Base-by-base conservation (phyloP, 2,329 filamentous ascomycete species). In the Trichoderma koningii region DNA sequence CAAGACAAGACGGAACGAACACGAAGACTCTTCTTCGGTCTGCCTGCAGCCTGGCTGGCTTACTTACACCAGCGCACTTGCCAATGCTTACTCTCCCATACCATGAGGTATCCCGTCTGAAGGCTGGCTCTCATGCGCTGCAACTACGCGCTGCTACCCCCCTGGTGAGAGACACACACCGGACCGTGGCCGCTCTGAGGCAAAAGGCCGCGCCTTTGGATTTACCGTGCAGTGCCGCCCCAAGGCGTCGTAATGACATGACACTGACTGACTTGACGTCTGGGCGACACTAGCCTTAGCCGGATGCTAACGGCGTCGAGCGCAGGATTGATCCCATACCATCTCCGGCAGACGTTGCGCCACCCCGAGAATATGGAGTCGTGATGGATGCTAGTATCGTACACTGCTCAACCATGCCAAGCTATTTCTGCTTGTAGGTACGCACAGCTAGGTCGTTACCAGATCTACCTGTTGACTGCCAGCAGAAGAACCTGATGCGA, bases 91-190 rank as follows among this genome's bases (percentile, higher is more conserved):
- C 34, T 38, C 34, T 10, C 12, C 10, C 34, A 12, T 14, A 14
- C 2, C 5, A 34, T 23, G 1, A 12, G 34, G 10, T 28, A 19
- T 60, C 45, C 17, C 56, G 23, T 45, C 42, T 19, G 7, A n/a
- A n/a, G 45, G 19, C 17, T 21, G 52, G 19, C 21, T 55, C 42
- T n/a, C 50, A 60, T 62, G 59, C 59, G 48, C 59, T 62, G 41
- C 59, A 15, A 62, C 56, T 51, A 15, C 34, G 56, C 45, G 56
- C 47, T 62, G 48, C 59, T 45, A 62, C 59, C 59, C 59, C 34
- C 34, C 34, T 23, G 2, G 2, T 3, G 3, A 14, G 10, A 38
- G 30, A 57, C 9, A 21, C 9, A 21, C 21, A 57, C 19, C 50
- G 30, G 55, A 57, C 53, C 53, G 50, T 52, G 50, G 50, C 50